Evolutionary conservation across 371 early-diverging fungal genomes (phyloP).

Genomic region (Apophysomyces elegans): DNA sequence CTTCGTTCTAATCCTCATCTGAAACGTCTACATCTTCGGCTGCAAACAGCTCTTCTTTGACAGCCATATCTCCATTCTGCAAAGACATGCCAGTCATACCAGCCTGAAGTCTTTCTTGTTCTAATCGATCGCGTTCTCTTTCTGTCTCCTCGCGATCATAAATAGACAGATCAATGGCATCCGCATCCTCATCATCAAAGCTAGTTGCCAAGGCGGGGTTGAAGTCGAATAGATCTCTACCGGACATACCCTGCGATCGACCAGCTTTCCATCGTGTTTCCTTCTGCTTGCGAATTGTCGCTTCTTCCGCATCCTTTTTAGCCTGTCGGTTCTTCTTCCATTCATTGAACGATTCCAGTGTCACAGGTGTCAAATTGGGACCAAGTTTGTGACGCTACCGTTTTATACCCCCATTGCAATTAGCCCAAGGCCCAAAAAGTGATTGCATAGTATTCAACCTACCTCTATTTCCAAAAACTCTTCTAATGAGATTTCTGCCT

Average conservation of each 20-base stretch:
- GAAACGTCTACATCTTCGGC: slow-evolving; percentile 45
- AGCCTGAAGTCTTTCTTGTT: slow-evolving; percentile 36
- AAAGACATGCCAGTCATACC: slow-evolving; percentile 33
- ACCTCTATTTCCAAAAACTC: slow-evolving; percentile 96
- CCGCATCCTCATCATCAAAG: slow-evolving; percentile 75
- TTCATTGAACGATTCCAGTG: slow-evolving; percentile 88
- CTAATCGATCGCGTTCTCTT: slow-evolving; percentile 44
- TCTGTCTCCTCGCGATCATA: slow-evolving; percentile 58
- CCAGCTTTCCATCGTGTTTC: slow-evolving; percentile 93
- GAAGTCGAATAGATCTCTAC: slow-evolving; percentile 97
- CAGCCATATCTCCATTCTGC: slow-evolving; percentile 21
- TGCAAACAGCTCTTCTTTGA: slow-evolving; percentile 48
- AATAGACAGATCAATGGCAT: slow-evolving; percentile 63
- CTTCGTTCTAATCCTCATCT: slow-evolving; percentile 35
- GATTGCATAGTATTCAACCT: slow-evolving; percentile 15
- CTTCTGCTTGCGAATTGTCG: slow-evolving; percentile 75
- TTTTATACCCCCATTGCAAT: background rate
- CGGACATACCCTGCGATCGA: slow-evolving; percentile 91
- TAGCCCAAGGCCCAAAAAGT: background rate
- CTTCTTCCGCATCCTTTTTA: slow-evolving; percentile 74
- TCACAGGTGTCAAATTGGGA: slow-evolving; percentile 94
- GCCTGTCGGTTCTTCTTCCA: slow-evolving; percentile 95
- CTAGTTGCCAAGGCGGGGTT: slow-evolving; percentile 88
- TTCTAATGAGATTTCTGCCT: slow-evolving; percentile 89
- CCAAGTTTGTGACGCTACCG: slow-evolving; percentile 92